Evolutionary conservation across 2,329 filamentous ascomycete genomes (phyloP).

Genomic region (Pyricularia sp.): DNA sequence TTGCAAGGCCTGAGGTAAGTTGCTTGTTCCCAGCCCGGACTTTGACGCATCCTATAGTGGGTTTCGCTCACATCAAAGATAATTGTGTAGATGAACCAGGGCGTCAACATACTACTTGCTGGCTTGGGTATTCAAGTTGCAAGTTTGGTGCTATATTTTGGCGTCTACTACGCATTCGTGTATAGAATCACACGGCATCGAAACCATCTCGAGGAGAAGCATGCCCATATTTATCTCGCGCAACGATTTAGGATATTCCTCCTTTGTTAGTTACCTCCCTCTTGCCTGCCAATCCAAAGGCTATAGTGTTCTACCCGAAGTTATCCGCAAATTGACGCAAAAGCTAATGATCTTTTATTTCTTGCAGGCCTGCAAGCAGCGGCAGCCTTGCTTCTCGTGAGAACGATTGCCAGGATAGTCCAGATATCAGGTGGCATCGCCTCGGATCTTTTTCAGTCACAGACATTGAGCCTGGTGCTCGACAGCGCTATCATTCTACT

Average conservation of each 20-base stretch:
- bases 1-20: slow-evolving; percentile 24
- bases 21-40: neutral
- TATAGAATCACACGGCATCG: slow-evolving; percentile 26
- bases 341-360: neutral
- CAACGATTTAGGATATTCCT: slow-evolving; percentile 32
- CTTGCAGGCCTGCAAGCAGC: slow-evolving; percentile 26
- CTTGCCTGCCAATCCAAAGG: neutral
- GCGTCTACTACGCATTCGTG: slow-evolving; percentile 29
- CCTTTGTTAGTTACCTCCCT: slow-evolving; percentile 24
- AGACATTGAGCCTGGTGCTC: slow-evolving; percentile 27
- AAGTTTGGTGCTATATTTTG: slow-evolving; percentile 28
- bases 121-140: slow-evolving; percentile 34
- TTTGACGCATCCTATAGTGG: neutral
- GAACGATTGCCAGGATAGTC: slow-evolving; percentile 31
- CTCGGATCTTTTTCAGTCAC: slow-evolving; percentile 25
- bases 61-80: slow-evolving; percentile 6
- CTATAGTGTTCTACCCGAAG: neutral
- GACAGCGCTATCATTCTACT: slow-evolving; percentile 30
- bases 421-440: slow-evolving; percentile 27
- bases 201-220: slow-evolving; percentile 26
- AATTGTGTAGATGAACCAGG: slow-evolving; percentile 18
- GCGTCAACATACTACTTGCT: slow-evolving; percentile 29
- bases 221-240: slow-evolving; percentile 30
- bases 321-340: neutral
- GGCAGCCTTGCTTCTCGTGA: slow-evolving; percentile 25